A percentile compares a stretch with the other conserved stretches of the same genome.
phyloP scores from a whole-genome alignment of 2,329 filamentous ascomycete genomes.

The Penicillium sclerotigenum region DNA sequence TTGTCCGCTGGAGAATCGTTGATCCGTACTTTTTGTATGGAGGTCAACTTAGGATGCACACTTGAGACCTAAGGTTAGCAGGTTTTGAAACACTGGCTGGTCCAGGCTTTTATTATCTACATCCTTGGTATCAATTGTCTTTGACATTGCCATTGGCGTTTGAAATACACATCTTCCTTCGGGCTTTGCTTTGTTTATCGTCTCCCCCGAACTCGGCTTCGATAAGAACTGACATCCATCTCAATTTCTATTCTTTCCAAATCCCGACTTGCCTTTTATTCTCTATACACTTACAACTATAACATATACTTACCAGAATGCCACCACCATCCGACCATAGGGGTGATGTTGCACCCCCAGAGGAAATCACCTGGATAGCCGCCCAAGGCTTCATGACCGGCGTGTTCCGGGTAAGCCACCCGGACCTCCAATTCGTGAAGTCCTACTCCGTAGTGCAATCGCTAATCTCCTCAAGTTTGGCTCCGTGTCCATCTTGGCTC shows the following conservation, averaged over 20 bases:
- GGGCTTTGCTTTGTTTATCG: neutral
- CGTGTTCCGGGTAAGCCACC: slow-evolving; percentile 40
- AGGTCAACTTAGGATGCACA: slow-evolving; percentile 2
- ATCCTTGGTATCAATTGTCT: neutral
- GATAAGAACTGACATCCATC: slow-evolving; percentile 1
- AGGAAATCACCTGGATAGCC: slow-evolving; percentile 42
- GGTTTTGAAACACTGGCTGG: slow-evolving; percentile 13
- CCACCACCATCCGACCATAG: slow-evolving; percentile 41
- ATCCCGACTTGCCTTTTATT: neutral
- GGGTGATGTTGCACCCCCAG: slow-evolving; percentile 42
- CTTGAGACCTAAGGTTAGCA: neutral
- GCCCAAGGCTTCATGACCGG: slow-evolving; percentile 44
- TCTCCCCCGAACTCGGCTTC: slow-evolving; percentile 3
- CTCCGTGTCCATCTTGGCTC: slow-evolving; percentile 46
- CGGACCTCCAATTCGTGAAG: neutral
- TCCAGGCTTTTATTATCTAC: slow-evolving; percentile 2
- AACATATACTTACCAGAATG: slow-evolving; percentile 29
- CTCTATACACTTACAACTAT: neutral
- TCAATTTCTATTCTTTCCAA: neutral
- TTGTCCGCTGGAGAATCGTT: slow-evolving; percentile 22
- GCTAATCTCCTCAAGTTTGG: slow-evolving; percentile 35
- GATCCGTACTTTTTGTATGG: slow-evolving; percentile 19
- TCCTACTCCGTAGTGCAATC: slow-evolving; percentile 1
- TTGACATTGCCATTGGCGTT: neutral
- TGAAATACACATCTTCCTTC: neutral